Percentiles rank a stretch among this genome's conserved stretches.
Conservation (phyloP, 2,329 filamentous ascomycete species). For the Xylariaceae sp. region DNA sequence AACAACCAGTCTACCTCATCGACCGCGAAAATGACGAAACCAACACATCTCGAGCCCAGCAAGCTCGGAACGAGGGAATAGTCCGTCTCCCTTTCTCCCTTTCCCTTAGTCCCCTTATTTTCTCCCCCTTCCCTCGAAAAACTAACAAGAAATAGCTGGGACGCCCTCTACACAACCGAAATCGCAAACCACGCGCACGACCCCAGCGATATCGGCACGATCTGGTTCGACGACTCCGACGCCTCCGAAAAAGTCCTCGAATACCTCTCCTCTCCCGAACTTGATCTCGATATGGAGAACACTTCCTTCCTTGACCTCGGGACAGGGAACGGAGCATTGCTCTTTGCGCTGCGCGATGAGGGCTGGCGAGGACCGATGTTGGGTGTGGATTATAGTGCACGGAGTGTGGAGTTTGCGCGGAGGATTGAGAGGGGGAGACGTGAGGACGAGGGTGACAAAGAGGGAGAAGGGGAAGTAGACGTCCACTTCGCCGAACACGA, state of each 20-base stretch:
- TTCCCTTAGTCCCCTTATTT: too few relatives aligned
- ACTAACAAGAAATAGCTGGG: conserved; percentile 54
- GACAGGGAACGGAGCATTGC: conserved; percentile 86
- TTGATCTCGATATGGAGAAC: conserved; percentile 20
- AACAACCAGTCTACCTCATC: too few relatives aligned
- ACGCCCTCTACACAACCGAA: conserved; percentile 66
- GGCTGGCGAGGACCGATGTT: conserved; percentile 65
- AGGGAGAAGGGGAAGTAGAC: conserved; percentile 14
- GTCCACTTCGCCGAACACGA: conserved; percentile 56
- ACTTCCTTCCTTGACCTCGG: conserved; percentile 77
- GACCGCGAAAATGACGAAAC: conserved; percentile 35
- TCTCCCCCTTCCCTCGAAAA: background rate
- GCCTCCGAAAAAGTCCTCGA: conserved; percentile 74
- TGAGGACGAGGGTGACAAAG: conserved; percentile 10
- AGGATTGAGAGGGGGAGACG: conserved; percentile 47
- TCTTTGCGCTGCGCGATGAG: conserved; percentile 69
- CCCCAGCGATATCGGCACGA: conserved; percentile 74
- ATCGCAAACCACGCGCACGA: conserved; percentile 66
- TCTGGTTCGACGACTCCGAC: conserved; percentile 94
- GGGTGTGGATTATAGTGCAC: conserved; percentile 80
- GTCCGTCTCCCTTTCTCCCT: conserved; percentile 45
- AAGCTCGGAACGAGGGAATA: conserved; percentile 85
- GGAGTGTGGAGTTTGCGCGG: conserved; percentile 68
- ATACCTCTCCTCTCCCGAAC: conserved; percentile 47
- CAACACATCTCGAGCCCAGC: conserved; percentile 68